Evolutionary conservation across 78 protist genomes (phyloP), one percentile per base, ranked within the genome.

Genomic region (Dictyostelium brefeldianum): DNA sequence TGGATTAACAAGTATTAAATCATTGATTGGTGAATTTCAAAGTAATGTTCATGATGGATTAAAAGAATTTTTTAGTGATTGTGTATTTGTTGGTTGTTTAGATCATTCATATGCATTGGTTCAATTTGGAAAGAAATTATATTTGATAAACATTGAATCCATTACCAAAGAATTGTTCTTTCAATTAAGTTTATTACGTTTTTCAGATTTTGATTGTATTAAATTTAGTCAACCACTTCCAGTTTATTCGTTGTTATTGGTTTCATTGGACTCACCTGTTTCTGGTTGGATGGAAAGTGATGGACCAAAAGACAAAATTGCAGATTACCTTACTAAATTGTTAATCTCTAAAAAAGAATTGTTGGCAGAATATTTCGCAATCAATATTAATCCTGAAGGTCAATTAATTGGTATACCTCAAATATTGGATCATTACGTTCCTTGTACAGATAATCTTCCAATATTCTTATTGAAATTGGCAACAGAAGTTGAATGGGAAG

Each of bases 401-500:
- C 25, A 25, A 22, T 4, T 96, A 5, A 9, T 3, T 22, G 50
- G 92, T 17, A 80, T 96, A 4, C 96, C 97, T 15, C 96, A 96
- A 64, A 57, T 96, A 6, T 25, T 96, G 0, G 92, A 77, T n/a
- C 89, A 92, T 17, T 96, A 96, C 77, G 94, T 84, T 18, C 97
- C 97, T 6, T 90, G 95, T 22, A 85, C 96, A 14, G 74, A 56
- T 36, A 81, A 64, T 36, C 65, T 96, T 12, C 97, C 97, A 22
- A 36, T 25, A 18, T 87, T 96, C 71, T n/a, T 96, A 29, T 47
- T 92, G 18, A 92, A 77, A 27, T 74, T 96, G 74, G 93, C 95
- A 3, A 41, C 80, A 0, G 95, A 90, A 18, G 97, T 96, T 1
- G 95, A 94, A 54, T 96, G 97, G 97, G 67, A 59, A 46, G 79